Base-by-base conservation (phyloP, 192 early-diverging fungal genomes). In the Backusella psychrophila region DNA sequence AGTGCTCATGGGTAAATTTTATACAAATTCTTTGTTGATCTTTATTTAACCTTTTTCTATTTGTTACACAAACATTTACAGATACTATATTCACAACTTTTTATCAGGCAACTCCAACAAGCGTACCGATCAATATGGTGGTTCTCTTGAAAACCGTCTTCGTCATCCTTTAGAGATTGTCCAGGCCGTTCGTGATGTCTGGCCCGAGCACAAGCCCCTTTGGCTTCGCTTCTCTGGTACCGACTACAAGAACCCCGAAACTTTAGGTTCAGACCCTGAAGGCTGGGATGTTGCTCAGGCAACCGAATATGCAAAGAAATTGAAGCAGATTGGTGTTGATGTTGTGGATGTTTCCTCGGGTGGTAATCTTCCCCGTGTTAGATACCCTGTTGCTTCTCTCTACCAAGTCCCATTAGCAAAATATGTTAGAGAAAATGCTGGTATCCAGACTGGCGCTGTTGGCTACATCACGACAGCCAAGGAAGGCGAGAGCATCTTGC, bases 41-140 rank as follows among this genome's bases (percentile, higher is more conserved):
- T 8, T 69, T 0, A 33, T 33, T 33, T 33, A 33, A 33, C 31
- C 33, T 26, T 68, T 46, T 96, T 5, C 29, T 99, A 96, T 81
- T 82, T 99, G 59, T 77, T 94, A 71, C 84, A 91, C 82, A 81
- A 89, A 78, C 95, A 96, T 77, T 76, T 11, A 82, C 85, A 74
- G 97, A 6, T 99, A 97, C 80, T 82, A 98, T 49, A 77, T 95
- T 67, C 85, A 91, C 80, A 84, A 91, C 78, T 97, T 98, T 76
- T 76, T 96, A n/a, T 93, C 91, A n/a, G 92, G 93, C 2, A 71
- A 94, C 35, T 86, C 92, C 69, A 98, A 99, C 83, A 69, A 89
- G 39, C 92, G 97, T 75, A 96, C 94, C 0, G 97, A 99, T 80
- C 70, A 93, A 69, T 99, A 96, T 79, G 97, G 97, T 53, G 96